phyloP scores from a whole-genome alignment of 306 rosid species.

The Carpinus viminea region DNA sequence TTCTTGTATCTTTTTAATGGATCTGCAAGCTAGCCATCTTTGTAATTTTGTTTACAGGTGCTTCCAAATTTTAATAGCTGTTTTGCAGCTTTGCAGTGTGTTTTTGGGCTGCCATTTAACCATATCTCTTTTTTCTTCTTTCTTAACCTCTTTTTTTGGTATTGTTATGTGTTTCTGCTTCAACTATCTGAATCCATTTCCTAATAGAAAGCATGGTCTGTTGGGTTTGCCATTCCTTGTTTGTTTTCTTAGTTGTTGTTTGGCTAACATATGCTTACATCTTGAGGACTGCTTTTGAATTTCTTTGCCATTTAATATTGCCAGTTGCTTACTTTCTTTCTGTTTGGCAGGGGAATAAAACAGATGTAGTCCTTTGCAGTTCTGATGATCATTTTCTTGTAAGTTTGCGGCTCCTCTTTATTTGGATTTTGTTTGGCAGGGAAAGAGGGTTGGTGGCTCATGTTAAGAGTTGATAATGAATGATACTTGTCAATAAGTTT shows the following conservation, averaged over 20 bases:
- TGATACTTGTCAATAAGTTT: background rate
- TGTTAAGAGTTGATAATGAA: background rate
- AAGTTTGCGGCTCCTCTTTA: too few species aligned
- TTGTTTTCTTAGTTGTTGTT: background rate
- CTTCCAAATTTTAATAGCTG: constrained; percentile 2
- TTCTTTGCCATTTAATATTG: background rate
- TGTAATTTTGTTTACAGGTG: constrained; percentile 24
- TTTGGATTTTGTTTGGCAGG: too few species aligned
- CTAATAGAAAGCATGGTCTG: background rate
- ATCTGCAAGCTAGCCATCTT: constrained; percentile 13
- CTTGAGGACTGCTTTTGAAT: too few species aligned
- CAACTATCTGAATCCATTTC: background rate
- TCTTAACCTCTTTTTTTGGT: background rate
- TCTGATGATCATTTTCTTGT: constrained; percentile 84
- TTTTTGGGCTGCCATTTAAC: background rate
- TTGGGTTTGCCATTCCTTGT: background rate
- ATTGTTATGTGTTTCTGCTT: background rate
- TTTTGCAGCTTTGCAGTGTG: background rate
- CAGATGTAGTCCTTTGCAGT: constrained; percentile 65
- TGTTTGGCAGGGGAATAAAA: constrained; percentile 69
- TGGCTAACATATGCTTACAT: background rate
- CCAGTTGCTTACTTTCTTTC: constrained; percentile 19
- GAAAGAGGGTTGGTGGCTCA: too few species aligned
- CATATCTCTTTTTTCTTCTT: too few species aligned
- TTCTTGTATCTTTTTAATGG: constrained; percentile 19